These are phyloP conservation scores for Gyromitra esculenta DNA, from an alignment of 2,329 filamentous ascomycete species.

Conservation along the genomic window DNA sequence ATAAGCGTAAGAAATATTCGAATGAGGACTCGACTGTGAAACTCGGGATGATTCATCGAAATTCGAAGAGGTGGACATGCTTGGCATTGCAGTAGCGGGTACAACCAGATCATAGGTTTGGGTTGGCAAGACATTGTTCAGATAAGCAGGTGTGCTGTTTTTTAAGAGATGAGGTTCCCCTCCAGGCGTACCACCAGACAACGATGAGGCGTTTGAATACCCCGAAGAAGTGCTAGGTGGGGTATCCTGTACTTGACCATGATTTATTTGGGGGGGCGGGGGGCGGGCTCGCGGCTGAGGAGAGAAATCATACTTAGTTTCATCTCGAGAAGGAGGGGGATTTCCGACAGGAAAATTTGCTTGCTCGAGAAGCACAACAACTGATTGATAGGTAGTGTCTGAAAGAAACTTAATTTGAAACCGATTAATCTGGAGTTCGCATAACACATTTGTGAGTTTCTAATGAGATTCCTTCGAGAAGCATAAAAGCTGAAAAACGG, in stretches of 20 bases:
- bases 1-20: background rate
- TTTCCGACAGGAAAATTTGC: slow-evolving; percentile 59
- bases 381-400: slow-evolving; percentile 60
- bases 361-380: slow-evolving; percentile 58
- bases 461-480: background rate
- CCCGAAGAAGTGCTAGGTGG: slow-evolving; percentile 39
- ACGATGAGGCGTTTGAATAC: slow-evolving; percentile 23
- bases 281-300: slow-evolving; percentile 11
- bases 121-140: background rate
- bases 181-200: slow-evolving; percentile 1
- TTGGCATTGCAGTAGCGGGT: slow-evolving; percentile 3
- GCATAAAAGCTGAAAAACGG: slow-evolving; percentile 28
- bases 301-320: slow-evolving; percentile 29
- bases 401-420: slow-evolving; percentile 63
- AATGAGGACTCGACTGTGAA: slow-evolving; percentile 3
- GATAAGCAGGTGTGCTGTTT: background rate
- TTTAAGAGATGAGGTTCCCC: slow-evolving; percentile 5
- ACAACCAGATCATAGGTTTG: background rate
- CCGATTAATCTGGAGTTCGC: slow-evolving; percentile 60
- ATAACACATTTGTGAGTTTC: background rate
- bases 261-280: background rate
- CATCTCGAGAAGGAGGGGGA: slow-evolving; percentile 29
- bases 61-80: background rate
- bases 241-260: slow-evolving; percentile 26
- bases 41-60: background rate